Conservation (phyloP, 2,329 filamentous ascomycete species). For the Alternaria tenuissima region DNA sequence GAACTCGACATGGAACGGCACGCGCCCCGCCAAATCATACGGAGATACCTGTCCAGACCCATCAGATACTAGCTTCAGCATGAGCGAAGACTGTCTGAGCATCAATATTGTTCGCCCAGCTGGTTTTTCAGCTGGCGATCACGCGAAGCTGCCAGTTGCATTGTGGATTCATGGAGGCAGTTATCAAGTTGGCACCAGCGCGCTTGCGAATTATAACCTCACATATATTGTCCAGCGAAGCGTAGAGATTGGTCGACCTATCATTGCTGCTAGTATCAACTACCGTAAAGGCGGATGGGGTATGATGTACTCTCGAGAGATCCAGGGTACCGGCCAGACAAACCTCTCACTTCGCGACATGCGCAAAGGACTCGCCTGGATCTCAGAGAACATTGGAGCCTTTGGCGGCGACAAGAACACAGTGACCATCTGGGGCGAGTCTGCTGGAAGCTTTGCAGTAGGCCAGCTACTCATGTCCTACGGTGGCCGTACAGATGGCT, state of each 20-base stretch:
- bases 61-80: background rate
- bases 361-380: slow-evolving; percentile 51
- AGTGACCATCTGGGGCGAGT: slow-evolving; percentile 65
- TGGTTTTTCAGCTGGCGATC: too few species aligned
- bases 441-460: slow-evolving; percentile 64
- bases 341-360: background rate
- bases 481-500: slow-evolving; percentile 38
- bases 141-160: background rate
- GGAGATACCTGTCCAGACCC: background rate
- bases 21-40: background rate
- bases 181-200: background rate
- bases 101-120: background rate
- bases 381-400: slow-evolving; percentile 57
- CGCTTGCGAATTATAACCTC: background rate
- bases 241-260: background rate
- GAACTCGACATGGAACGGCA: background rate
- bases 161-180: background rate
- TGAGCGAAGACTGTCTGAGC: background rate
- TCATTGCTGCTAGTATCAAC: background rate
- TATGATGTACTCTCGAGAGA: background rate
- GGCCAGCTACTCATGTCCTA: slow-evolving; percentile 37
- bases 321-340: background rate
- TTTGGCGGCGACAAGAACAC: slow-evolving; percentile 61
- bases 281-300: background rate
- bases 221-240: background rate